Evolutionary conservation across 169 alveolate genomes (phyloP).

Genomic region (Babesia ovis): DNA sequence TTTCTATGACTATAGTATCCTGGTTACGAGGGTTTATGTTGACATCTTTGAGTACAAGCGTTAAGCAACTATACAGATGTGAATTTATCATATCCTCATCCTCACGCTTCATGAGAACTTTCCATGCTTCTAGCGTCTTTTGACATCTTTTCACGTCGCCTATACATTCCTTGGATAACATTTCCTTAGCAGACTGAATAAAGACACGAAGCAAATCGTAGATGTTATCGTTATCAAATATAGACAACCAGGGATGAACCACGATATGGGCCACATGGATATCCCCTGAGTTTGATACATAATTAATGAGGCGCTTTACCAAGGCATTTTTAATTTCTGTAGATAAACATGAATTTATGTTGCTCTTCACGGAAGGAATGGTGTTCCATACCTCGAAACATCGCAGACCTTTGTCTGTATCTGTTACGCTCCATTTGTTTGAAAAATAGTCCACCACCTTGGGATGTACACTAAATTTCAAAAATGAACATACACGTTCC

Average conservation of each 20-base stretch:
- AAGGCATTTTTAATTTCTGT: not conserved
- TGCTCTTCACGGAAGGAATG: not conserved
- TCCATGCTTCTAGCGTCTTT: conserved; percentile 15
- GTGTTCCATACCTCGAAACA: conserved; percentile 11
- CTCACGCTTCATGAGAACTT: not conserved
- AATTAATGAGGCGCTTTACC: not conserved
- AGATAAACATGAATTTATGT: too few relatives aligned
- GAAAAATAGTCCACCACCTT: conserved; percentile 23
- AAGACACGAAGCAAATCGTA: not conserved
- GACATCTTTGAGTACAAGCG: conserved; percentile 1
- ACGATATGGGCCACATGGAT: conserved; percentile 36
- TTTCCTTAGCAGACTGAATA: not conserved
- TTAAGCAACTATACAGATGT: not conserved
- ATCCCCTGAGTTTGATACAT: not conserved
- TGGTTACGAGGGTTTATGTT: conserved; percentile 48
- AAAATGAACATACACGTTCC: not conserved
- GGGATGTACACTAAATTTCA: not conserved
- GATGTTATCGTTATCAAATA: conserved; percentile 5
- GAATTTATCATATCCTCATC: not conserved
- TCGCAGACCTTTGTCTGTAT: conserved; percentile 40
- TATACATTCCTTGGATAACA: conserved; percentile 12
- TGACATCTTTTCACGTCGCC: not conserved
- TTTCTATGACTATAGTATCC: conserved; percentile 44
- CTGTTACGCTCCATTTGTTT: conserved; percentile 27
- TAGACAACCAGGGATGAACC: conserved; percentile 49